phyloP scores from a whole-genome alignment of 352 stramenopile genomes.

The Pythium vanterpoolii region DNA sequence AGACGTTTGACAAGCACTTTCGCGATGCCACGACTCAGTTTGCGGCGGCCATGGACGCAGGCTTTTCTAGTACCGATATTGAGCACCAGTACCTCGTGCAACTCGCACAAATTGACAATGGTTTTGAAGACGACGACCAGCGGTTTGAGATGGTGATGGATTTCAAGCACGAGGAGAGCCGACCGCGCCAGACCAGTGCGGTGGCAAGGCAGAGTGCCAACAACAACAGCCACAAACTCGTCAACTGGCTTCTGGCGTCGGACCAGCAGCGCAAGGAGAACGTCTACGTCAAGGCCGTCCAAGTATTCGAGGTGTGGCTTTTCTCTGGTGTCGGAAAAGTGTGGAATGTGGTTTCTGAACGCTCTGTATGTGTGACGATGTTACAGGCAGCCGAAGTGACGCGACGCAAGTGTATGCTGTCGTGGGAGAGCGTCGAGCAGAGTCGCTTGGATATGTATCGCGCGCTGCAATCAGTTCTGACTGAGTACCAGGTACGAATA shows the following conservation, averaged over 20 bases:
- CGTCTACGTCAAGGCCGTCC: constrained; percentile 49
- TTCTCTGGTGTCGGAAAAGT: neutral
- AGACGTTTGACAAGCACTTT: constrained; percentile 70
- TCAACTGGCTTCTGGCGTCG: constrained; percentile 71
- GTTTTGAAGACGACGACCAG: constrained; percentile 7
- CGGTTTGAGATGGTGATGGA: constrained; percentile 10
- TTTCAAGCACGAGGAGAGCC: neutral
- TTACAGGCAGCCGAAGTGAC: constrained; percentile 53
- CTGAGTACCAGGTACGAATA: constrained; percentile 68
- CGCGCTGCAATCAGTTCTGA: constrained; percentile 61
- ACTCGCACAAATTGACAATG: constrained; percentile 43
- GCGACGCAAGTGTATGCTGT: constrained; percentile 55
- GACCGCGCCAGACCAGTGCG: constrained; percentile 19
- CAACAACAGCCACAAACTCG: constrained; percentile 72
- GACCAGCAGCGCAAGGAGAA: constrained; percentile 73
- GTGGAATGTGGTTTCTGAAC: neutral
- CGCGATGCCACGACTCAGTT: constrained; percentile 59
- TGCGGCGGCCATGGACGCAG: constrained; percentile 63
- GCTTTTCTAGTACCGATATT: constrained; percentile 67
- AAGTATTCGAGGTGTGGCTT: constrained; percentile 46
- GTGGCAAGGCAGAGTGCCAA: constrained; percentile 40
- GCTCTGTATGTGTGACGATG: neutral
- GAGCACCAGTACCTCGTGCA: constrained; percentile 61
- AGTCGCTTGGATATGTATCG: constrained; percentile 69
- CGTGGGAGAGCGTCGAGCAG: constrained; percentile 60